Base-by-base conservation (phyloP, 176 grass and related monocot genomes). In the Raddia guianensis region DNA sequence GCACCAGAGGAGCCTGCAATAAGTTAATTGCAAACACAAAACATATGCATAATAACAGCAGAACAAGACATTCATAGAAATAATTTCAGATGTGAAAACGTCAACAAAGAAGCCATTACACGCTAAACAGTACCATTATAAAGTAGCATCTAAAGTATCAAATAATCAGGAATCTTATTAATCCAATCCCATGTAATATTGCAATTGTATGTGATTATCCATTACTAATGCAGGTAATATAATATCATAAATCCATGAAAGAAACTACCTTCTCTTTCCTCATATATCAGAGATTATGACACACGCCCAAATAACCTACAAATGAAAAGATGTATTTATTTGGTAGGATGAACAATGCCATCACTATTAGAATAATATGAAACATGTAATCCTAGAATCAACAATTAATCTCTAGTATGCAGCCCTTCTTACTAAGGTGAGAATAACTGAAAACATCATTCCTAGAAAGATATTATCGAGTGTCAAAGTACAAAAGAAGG, bases 261-360 rank as follows among this genome's bases (percentile, higher is more conserved):
- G 89, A 90, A 94, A 94, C 91, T 97, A 97, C 94, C 94, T 97
- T 97, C 83, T 89, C 63, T 83, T 94, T 83, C 89, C 89, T 97
- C 91, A 92, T 88, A 90, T 92, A 88, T 94, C 91, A 97, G 87
- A 94, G 91, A 97, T 90, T 81, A 95, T 85, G 82, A 94, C 87
- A 92, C 87, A 94, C 75, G 87, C 85, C 94, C 87, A 94, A 87
- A 88, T 94, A 80, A 92, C 94, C 94, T 97, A 97, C 94, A 97
- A 97, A 94, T 90, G 85, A 86, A 87, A 94, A 97, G 87, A 92
- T 84, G 93, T 82, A 94, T 97, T 97, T 86, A 97, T 91, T 94
- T 94, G 91, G 91, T 85, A 85, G 79, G 85, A 88, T 90, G 94
- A 94, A 88, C 87, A 90, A 61, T 90, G 91, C 69, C 94, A 97